Evolutionary conservation across 2,329 filamentous ascomycete genomes (phyloP).

Genomic region (Lanzia echinophila): DNA sequence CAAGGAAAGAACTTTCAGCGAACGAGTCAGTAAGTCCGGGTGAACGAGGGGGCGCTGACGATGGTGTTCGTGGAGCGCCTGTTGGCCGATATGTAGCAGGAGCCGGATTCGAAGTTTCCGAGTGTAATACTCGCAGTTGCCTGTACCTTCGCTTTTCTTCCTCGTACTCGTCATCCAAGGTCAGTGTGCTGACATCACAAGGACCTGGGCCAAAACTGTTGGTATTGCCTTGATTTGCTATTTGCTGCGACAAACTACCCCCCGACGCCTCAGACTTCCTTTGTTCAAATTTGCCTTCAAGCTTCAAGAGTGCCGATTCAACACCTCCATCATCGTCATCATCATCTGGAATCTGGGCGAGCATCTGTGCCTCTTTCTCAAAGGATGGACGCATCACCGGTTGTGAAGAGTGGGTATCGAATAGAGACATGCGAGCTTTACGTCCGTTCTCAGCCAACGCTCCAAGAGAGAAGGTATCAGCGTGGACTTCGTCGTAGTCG

Average conservation of each 20-base stretch:
- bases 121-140: slow-evolving; percentile 40
- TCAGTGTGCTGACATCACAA: slow-evolving; percentile 21
- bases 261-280: slow-evolving; percentile 30
- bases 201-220: slow-evolving; percentile 25
- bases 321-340: slow-evolving; percentile 73
- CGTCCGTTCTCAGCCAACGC: slow-evolving; percentile 46
- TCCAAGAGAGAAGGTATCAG: slow-evolving; percentile 50
- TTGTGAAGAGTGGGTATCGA: slow-evolving; percentile 56
- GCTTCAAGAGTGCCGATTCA: slow-evolving; percentile 84
- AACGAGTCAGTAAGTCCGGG: slow-evolving; percentile 67
- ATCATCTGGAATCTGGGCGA: slow-evolving; percentile 84
- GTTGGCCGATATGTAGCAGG: slow-evolving; percentile 20
- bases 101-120: slow-evolving; percentile 31
- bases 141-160: slow-evolving; percentile 42
- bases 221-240: slow-evolving; percentile 9
- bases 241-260: slow-evolving; percentile 9
- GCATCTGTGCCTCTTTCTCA: slow-evolving; percentile 77
- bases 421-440: slow-evolving; percentile 45
- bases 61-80: slow-evolving; percentile 13
- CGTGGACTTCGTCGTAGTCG: slow-evolving; percentile 31
- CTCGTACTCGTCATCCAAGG: slow-evolving; percentile 15
- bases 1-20: slow-evolving; percentile 68
- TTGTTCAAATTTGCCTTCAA: slow-evolving; percentile 78
- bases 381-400: slow-evolving; percentile 68
- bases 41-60: slow-evolving; percentile 39